Base-by-base conservation (phyloP, 2,329 filamentous ascomycete genomes). In the Ophiostoma australiae region DNA sequence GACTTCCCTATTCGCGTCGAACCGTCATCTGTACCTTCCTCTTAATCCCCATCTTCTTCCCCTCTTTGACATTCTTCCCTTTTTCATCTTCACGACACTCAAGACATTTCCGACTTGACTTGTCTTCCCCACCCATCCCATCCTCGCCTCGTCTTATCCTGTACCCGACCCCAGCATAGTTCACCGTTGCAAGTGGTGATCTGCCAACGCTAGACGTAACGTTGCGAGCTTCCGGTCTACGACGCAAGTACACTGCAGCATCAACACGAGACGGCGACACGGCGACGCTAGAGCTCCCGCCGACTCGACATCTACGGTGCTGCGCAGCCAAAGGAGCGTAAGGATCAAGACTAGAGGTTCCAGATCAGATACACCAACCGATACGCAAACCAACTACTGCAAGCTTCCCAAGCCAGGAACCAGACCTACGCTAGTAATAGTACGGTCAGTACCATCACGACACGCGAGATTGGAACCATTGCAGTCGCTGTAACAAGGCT, bases 361-460 rank as follows among this genome's bases (percentile, higher is more conserved):
- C 8, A 48, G 44, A 48, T 48, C 44, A 48, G 44, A 48, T 48
- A 58, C 52, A 27, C 52, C 48, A 4, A 52, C 52, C 48, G 20
- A 52, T 7, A 4, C 39, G 15, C 44, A 20, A 48, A 10, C 8
- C 52, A 8, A 27, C 52, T 27, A 58, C 23, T 58, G 52, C 61
- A 65, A 65, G 61, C 15, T 65, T 33, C 31, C 20, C 61, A 39
- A 67, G 63, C 63, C 66, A 68, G 66, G 66, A 68, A n/a, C 65
- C 33, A 65, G 17, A 65, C 17, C 27, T 37, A 71, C 70, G 67
- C 70, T 69, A 71, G 70, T 23, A 55, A 58, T 27, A 8, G 70
- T 66, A 41, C 52, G 35, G 41, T 23, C 23, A 61, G 33, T 37
- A 23, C 52, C 11, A 58, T 58, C 52, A 27, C n/a, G n/a, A 58